Evolutionary conservation across 805 yeast genomes (phyloP).

Genomic region (Myxozyma mucilagina): DNA sequence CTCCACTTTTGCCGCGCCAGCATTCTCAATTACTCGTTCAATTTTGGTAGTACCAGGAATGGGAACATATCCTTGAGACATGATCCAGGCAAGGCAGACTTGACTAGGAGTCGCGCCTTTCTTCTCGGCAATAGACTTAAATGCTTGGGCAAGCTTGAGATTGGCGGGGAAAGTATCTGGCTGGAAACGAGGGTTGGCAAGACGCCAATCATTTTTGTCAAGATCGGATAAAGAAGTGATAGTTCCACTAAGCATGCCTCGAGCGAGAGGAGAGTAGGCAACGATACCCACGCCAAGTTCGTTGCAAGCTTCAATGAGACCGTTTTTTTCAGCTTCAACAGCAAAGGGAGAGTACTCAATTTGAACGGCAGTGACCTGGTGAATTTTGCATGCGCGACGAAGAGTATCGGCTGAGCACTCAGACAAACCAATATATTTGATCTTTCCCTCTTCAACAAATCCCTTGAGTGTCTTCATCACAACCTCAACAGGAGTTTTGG

Average conservation of each 20-base stretch:
- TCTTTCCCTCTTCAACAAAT: slow-evolving; percentile 61
- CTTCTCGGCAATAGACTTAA: slow-evolving; percentile 52
- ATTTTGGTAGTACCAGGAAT: slow-evolving; percentile 74
- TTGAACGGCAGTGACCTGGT: slow-evolving; percentile 68
- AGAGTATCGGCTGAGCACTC: slow-evolving; percentile 70
- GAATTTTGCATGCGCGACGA: slow-evolving; percentile 54
- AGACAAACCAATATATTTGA: slow-evolving; percentile 71
- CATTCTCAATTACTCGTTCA: slow-evolving; percentile 64
- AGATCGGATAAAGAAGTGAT: slow-evolving; percentile 48
- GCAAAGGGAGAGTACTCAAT: slow-evolving; percentile 73
- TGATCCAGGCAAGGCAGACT: slow-evolving; percentile 66
- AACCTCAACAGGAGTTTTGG: slow-evolving; percentile 56
- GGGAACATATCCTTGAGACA: slow-evolving; percentile 58
- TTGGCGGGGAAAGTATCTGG: slow-evolving; percentile 60
- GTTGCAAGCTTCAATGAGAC: slow-evolving; percentile 59
- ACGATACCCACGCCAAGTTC: slow-evolving; percentile 65
- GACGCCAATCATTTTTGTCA: slow-evolving; percentile 59
- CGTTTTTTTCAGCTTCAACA: slow-evolving; percentile 62
- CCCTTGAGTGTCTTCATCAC: slow-evolving; percentile 57
- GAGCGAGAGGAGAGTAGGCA: slow-evolving; percentile 81
- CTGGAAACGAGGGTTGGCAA: slow-evolving; percentile 56
- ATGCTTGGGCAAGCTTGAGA: slow-evolving; percentile 48
- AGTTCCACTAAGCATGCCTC: slow-evolving; percentile 73
- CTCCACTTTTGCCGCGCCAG: slow-evolving; percentile 34
- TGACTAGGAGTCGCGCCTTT: slow-evolving; percentile 60